phyloP scores from a whole-genome alignment of 164 flowering plant genomes.

The Magnolia sinica region DNA sequence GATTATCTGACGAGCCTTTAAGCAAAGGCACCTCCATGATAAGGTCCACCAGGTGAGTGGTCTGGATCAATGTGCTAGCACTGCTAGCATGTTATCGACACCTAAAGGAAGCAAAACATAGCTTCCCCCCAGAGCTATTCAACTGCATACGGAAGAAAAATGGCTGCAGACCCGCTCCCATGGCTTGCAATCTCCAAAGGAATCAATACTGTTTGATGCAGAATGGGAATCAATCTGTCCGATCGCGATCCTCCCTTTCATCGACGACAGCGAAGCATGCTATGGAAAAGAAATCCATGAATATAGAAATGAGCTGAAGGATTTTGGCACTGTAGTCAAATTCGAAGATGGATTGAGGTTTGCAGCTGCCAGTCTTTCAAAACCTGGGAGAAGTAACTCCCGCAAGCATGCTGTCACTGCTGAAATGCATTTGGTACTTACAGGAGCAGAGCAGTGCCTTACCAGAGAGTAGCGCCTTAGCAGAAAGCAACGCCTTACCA shows the following conservation, averaged over 20 bases:
- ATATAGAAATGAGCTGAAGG: slow-evolving; percentile 19
- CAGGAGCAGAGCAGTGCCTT: slow-evolving; percentile 6
- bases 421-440: slow-evolving; percentile 13
- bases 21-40: too few relatives aligned
- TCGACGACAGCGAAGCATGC: slow-evolving; percentile 8
- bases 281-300: slow-evolving; percentile 18
- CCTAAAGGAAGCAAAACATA: slow-evolving; percentile 14
- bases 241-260: slow-evolving; percentile 24
- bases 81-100: slow-evolving; percentile 42
- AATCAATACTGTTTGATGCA: slow-evolving; percentile 38
- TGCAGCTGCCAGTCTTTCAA: slow-evolving; percentile 18
- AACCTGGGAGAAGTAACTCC: slow-evolving; percentile 11
- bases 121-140: slow-evolving; percentile 30
- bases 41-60: too few relatives aligned
- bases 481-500: too few relatives aligned
- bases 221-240: slow-evolving; percentile 21
- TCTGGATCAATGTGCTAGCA: slow-evolving; percentile 21
- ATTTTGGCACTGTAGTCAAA: slow-evolving; percentile 21
- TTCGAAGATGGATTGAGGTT: slow-evolving; percentile 19
- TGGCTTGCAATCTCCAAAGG: slow-evolving; percentile 36
- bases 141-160: slow-evolving; percentile 31
- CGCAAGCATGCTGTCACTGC: slow-evolving; percentile 7
- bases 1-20: too few relatives aligned
- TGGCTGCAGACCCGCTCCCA: slow-evolving; percentile 55
- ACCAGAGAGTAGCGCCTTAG: too few relatives aligned